Evolutionary conservation across 495 filamentous ascomycete genomes (phyloP).

Genomic region (Symbiotaphrina buchneri): DNA sequence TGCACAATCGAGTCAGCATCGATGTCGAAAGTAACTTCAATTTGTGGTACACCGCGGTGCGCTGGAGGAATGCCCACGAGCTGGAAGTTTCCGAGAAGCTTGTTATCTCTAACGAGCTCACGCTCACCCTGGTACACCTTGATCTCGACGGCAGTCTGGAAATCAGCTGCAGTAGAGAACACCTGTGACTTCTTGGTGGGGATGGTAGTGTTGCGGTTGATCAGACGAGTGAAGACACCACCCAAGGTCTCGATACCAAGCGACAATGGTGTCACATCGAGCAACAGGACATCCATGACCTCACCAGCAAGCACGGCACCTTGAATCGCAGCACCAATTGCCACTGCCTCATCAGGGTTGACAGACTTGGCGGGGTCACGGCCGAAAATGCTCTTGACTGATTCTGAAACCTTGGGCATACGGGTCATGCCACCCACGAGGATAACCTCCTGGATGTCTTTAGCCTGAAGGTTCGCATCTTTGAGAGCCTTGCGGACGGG

Average conservation of each 20-base stretch:
- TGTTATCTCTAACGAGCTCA: constrained; percentile 98
- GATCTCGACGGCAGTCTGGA: constrained; percentile 99
- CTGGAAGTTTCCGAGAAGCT: constrained; percentile 98
- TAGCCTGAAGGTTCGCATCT: constrained; percentile 82
- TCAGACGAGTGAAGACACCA: constrained; percentile 96
- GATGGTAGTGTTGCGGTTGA: constrained; percentile 99
- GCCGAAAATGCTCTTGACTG: constrained; percentile 92
- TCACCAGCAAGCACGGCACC: constrained; percentile 93
- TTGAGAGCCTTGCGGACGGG: constrained; percentile 95
- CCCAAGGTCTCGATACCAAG: constrained; percentile 99
- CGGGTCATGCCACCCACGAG: constrained; percentile 99
- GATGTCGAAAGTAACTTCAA: constrained; percentile 99
- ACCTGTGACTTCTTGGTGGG: constrained; percentile 98
- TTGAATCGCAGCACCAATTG: constrained; percentile 95
- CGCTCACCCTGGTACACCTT: constrained; percentile 99
- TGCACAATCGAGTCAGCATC: constrained; percentile 98
- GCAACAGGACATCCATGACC: constrained; percentile 85
- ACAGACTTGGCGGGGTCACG: constrained; percentile 97
- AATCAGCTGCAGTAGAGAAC: constrained; percentile 96
- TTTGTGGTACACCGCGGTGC: constrained; percentile 90
- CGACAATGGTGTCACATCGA: constrained; percentile 93
- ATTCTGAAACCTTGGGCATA: constrained; percentile 98
- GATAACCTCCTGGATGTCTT: constrained; percentile 97
- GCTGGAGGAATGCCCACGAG: constrained; percentile 94
- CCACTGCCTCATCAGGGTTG: constrained; percentile 97